Evolutionary conservation across 345 rosid genomes (phyloP).

Genomic region (Eucalyptus sp.): DNA sequence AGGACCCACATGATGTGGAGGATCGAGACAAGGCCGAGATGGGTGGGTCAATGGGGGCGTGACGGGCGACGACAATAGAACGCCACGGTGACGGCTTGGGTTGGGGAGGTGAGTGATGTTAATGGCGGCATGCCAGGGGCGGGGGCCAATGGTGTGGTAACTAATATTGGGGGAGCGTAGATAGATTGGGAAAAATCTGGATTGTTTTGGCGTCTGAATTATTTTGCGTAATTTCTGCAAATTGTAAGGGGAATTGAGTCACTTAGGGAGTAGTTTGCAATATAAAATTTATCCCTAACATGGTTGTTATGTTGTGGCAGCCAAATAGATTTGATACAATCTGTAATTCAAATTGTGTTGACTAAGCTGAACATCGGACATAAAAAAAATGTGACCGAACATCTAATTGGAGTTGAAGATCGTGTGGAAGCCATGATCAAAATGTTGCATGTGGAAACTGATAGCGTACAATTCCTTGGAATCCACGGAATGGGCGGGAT

Average conservation of each 20-base stretch:
- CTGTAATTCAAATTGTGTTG: not conserved
- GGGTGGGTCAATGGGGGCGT: not conserved
- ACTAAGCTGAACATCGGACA: not conserved
- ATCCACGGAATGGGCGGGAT: not conserved
- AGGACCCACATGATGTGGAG: not conserved
- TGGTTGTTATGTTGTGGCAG: not conserved
- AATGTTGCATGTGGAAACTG: not conserved
- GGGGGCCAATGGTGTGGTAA: not conserved
- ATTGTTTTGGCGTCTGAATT: not conserved
- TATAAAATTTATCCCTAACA: not conserved
- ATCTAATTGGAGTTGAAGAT: not conserved
- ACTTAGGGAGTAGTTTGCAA: not conserved
- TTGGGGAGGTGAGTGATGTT: not conserved
- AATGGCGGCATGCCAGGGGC: not conserved
- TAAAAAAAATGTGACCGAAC: not conserved
- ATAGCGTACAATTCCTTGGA: not conserved
- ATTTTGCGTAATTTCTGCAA: not conserved
- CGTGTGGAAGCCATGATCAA: not conserved
- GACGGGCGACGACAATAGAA: not conserved
- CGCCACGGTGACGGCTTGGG: rapidly evolving
- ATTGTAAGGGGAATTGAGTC: not conserved
- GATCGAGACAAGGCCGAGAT: not conserved
- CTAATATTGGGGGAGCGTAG: not conserved
- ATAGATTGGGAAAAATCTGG: not conserved
- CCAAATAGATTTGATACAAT: not conserved